A percentile compares a stretch with the other conserved stretches of the same genome.
Conservation (phyloP, 352 stramenopile genomes). For the Aphanomyces stellatus region DNA sequence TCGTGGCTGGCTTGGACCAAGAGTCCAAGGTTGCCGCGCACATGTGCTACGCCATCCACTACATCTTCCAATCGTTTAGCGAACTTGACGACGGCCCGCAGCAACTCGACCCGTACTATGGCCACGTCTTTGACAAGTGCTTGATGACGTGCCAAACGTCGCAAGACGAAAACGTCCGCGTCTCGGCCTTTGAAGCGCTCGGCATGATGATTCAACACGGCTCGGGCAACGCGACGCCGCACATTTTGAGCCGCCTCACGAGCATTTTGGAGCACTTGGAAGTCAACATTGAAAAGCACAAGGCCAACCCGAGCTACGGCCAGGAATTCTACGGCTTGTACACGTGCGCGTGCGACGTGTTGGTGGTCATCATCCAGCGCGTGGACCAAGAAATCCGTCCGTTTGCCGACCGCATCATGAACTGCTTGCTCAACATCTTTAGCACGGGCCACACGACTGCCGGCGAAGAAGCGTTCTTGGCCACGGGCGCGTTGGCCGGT, state of each 20-base stretch:
- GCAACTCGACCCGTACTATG: conserved; percentile 90
- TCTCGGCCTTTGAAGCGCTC: conserved; percentile 89
- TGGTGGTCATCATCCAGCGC: conserved; percentile 92
- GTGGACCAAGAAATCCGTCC: conserved; percentile 81
- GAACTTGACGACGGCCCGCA: conserved; percentile 55
- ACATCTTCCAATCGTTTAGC: conserved; percentile 91
- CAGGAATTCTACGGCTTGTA: conserved; percentile 40
- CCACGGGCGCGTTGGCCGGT: conserved; percentile 89
- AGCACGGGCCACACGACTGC: conserved; percentile 88
- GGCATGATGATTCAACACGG: conserved; percentile 89
- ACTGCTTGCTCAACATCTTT: conserved; percentile 92
- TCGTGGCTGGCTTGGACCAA: conserved; percentile 76
- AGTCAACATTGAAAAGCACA: conserved; percentile 62
- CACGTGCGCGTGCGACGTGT: conserved; percentile 83
- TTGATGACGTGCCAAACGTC: conserved; percentile 83
- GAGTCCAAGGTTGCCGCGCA: conserved; percentile 90
- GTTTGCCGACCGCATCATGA: conserved; percentile 91
- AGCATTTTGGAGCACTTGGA: conserved; percentile 74
- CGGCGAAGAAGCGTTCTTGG: conserved; percentile 95
- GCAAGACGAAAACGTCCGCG: conserved; percentile 89
- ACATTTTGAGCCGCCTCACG: conserved; percentile 73
- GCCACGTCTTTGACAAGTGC: conserved; percentile 88
- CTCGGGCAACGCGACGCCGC: conserved; percentile 57
- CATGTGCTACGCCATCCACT: conserved; percentile 95
- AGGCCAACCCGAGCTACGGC: conserved; percentile 45